Percentiles rank a stretch among this genome's conserved stretches.
Evolutionary conservation across 2,329 filamentous ascomycete species (phyloP).

Genomic region (Aspergillus fumigatiaffinis): DNA sequence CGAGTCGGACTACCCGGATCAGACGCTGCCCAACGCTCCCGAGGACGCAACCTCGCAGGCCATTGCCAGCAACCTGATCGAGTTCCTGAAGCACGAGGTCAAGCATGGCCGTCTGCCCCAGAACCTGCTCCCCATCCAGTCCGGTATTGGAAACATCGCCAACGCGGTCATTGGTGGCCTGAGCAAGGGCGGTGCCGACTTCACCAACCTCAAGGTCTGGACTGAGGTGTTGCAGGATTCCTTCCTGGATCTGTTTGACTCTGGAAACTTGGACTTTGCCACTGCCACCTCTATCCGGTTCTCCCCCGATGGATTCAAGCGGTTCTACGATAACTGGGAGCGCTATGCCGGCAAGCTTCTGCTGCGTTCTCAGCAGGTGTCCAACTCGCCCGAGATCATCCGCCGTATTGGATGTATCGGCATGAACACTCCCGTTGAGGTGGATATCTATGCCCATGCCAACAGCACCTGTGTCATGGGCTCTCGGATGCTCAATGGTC

Average conservation of each 20-base stretch:
- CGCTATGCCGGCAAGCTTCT: slow-evolving; percentile 76
- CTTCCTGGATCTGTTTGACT: slow-evolving; percentile 90
- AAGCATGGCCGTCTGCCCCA: slow-evolving; percentile 69
- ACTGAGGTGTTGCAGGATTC: slow-evolving; percentile 91
- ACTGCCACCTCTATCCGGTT: slow-evolving; percentile 88
- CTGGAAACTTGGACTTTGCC: slow-evolving; percentile 80
- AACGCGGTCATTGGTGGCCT: slow-evolving; percentile 87
- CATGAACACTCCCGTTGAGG: slow-evolving; percentile 93
- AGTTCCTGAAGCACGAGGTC: slow-evolving; percentile 84
- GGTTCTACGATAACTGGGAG: slow-evolving; percentile 85
- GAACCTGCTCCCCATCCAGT: slow-evolving; percentile 76
- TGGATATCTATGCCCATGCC: slow-evolving; percentile 91
- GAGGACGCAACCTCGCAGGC: slow-evolving; percentile 68
- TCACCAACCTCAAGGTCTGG: slow-evolving; percentile 86
- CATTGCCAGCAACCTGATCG: slow-evolving; percentile 77
- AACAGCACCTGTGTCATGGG: slow-evolving; percentile 90
- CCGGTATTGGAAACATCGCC: slow-evolving; percentile 88
- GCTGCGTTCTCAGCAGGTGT: slow-evolving; percentile 81
- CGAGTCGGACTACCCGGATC: slow-evolving; percentile 78
- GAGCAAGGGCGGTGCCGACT: slow-evolving; percentile 67
- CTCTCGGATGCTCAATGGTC: slow-evolving; percentile 79
- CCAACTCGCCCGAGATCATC: slow-evolving; percentile 88
- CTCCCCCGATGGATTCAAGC: slow-evolving; percentile 84
- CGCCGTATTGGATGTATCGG: slow-evolving; percentile 80
- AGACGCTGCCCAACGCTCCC: slow-evolving; percentile 68